A percentile compares a stretch with the other conserved stretches of the same genome.
These are phyloP conservation scores for Starmerella lactis-condensi DNA, from an alignment of 805 yeast genomes.

Conservation along the genomic window DNA sequence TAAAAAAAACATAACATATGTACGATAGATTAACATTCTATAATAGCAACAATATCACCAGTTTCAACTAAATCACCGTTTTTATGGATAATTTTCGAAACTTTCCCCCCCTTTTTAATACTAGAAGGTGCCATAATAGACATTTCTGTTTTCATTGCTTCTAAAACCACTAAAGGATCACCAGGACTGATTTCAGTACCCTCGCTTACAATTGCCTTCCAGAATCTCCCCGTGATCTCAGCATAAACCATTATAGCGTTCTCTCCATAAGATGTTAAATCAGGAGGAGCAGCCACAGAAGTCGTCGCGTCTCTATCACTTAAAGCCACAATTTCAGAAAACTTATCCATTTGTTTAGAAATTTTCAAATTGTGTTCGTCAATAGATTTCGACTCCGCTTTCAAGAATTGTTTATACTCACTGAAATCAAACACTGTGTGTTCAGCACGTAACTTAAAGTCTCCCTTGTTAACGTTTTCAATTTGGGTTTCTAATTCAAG, in stretches of 20 bases:
- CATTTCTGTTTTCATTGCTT: constrained; percentile 99
- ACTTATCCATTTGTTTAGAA: constrained; percentile 57
- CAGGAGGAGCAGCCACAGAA: constrained; percentile 15
- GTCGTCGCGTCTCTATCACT: constrained; percentile 21
- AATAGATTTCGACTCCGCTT: constrained; percentile 53
- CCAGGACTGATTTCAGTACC: constrained; percentile 61
- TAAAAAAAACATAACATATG: too few species aligned
- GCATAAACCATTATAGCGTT: constrained; percentile 73
- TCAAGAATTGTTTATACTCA: constrained; percentile 61
- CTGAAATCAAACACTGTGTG: constrained; percentile 70
- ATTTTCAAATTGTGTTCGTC: constrained; percentile 34
- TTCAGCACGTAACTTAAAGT: constrained; percentile 52
- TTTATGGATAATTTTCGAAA: constrained; percentile 33
- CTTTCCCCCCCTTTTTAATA: constrained; percentile 19
- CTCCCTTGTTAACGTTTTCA: constrained; percentile 65
- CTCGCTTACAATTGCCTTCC: constrained; percentile 72
- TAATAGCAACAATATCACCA: constrained; percentile 82
- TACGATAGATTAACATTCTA: constrained; percentile 30
- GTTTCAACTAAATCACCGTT: constrained; percentile 96
- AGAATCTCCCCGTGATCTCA: constrained; percentile 86
- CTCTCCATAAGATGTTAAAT: constrained; percentile 47
- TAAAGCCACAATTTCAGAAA: constrained; percentile 56
- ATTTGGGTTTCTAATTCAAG: constrained; percentile 54
- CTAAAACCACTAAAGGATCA: constrained; percentile 72
- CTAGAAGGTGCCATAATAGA: constrained; percentile 44